phyloP scores from a whole-genome alignment of 2,329 filamentous ascomycete genomes.

The Colletotrichum neosansevieriae region DNA sequence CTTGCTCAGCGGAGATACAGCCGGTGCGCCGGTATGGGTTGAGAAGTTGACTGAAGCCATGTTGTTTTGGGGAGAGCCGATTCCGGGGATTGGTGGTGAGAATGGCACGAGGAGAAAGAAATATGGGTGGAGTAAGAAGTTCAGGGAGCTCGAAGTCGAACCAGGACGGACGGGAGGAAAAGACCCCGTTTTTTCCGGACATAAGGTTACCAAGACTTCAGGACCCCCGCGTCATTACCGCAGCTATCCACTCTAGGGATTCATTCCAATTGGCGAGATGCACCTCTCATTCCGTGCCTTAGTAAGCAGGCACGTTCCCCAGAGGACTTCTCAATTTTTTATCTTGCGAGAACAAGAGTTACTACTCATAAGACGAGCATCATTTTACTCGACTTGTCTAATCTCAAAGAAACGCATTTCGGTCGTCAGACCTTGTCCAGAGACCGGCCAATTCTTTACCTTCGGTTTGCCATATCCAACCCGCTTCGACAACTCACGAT shows the following conservation, averaged over 20 bases:
- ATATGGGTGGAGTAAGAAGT: not conserved
- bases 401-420: no score
- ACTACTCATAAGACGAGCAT: not conserved
- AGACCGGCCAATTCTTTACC: no score
- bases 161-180: not conserved
- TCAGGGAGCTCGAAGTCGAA: not conserved
- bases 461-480: not conserved
- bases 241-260: no score
- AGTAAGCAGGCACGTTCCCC: slow-evolving; percentile 25
- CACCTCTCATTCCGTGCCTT: not conserved
- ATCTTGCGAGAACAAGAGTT: not conserved
- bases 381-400: no score
- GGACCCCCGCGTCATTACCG: slow-evolving; percentile 2
- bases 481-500: not conserved
- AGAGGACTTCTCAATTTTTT: slow-evolving; percentile 10
- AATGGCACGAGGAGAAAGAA: slow-evolving; percentile 5
- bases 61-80: not conserved
- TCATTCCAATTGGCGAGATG: no score
- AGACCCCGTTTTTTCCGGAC: no score
- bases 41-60: slow-evolving; percentile 29
- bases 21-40: not conserved
- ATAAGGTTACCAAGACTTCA: no score
- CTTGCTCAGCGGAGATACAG: slow-evolving; percentile 12
- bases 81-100: not conserved
- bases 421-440: no score